Conservation (phyloP, 306 rosid genomes). For the Argentina anserina region DNA sequence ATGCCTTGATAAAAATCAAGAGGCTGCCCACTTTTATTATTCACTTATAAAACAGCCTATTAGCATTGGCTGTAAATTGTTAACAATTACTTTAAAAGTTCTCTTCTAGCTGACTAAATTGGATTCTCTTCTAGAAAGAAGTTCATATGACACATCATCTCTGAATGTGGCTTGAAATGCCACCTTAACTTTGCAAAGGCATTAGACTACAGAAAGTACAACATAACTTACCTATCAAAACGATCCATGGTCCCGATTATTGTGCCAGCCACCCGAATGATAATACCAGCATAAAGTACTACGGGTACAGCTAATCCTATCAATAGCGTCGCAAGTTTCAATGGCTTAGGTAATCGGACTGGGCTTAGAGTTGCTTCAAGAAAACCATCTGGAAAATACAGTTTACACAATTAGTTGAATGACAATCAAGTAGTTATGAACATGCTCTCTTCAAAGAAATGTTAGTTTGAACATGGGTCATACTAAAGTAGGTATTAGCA, state of each 20-base stretch:
- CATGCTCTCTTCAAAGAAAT: background rate
- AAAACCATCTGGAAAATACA: slow-evolving; percentile 68
- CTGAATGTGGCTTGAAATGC: background rate
- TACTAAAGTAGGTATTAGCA: slow-evolving; percentile 24
- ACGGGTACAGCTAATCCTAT: slow-evolving; percentile 71
- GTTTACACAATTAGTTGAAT: slow-evolving; percentile 17
- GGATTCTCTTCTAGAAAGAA: background rate
- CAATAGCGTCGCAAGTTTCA: slow-evolving; percentile 77
- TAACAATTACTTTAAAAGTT: background rate
- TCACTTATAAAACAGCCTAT: background rate
- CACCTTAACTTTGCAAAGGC: background rate
- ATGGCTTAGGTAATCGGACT: slow-evolving; percentile 73
- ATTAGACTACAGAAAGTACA: background rate
- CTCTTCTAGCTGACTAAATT: background rate
- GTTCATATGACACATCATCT: background rate
- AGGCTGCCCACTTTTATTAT: background rate
- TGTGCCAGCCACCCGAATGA: slow-evolving; percentile 57
- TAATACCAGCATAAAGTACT: slow-evolving; percentile 69
- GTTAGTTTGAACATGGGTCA: slow-evolving; percentile 26
- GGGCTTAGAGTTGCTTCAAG: slow-evolving; percentile 92
- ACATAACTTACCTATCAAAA: slow-evolving; percentile 66
- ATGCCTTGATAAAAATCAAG: background rate
- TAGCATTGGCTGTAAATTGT: slow-evolving; percentile 4
- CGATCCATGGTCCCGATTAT: slow-evolving; percentile 70
- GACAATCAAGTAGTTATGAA: background rate